Evolutionary conservation across 306 rosid genomes (phyloP), one percentile per base, ranked within the genome.

Genomic region (Begonia loranthoides): DNA sequence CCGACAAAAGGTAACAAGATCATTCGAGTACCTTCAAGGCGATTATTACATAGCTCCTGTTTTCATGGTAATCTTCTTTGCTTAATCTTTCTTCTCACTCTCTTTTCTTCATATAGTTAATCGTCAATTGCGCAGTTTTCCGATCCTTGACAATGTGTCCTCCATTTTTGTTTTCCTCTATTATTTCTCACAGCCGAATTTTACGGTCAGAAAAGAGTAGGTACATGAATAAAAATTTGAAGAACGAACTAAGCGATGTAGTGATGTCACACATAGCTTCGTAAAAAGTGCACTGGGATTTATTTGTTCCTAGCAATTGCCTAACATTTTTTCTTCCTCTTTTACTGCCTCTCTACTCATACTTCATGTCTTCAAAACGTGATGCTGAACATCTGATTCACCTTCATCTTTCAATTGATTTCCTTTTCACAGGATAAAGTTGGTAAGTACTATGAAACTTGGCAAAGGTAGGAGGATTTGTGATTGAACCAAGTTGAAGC

Each of bases 11-110:
- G 82, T 59, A 15, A 90, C 95, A 1, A 76, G 87, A 70, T 80
- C 97, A 17, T 90, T 90, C 45, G 55, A 80, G 63, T 67, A 90
- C 65, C 83, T 85, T 46, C 85, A 80, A 66, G 97, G 95, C 15
- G 97, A 90, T 73, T 90, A 85, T 55, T 82, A 82, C 75, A 85
- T 90, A 41, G 94, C 97, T 39, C 95, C 97, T 65, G 57, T 78
- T 63, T 90, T 90, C 92, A 70, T 90, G 97, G 97, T 87, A 67
- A 52, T 21, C 51, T 53, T 12, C 49, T 52, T 24, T 17, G 15
- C 41, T 16, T 34, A 5, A 8, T 19, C 16, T 47, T 50, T 19
- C 15, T 10, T 48, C 1, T 13, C 39, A 38, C 15, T 10, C 12
- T 6, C n/a, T 17, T n/a, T n/a, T n/a, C n/a, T n/a, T n/a, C n/a